These are phyloP conservation scores for Zea luxurians DNA, from an alignment of 176 grass and related monocot genomes.

Conservation along the genomic window DNA sequence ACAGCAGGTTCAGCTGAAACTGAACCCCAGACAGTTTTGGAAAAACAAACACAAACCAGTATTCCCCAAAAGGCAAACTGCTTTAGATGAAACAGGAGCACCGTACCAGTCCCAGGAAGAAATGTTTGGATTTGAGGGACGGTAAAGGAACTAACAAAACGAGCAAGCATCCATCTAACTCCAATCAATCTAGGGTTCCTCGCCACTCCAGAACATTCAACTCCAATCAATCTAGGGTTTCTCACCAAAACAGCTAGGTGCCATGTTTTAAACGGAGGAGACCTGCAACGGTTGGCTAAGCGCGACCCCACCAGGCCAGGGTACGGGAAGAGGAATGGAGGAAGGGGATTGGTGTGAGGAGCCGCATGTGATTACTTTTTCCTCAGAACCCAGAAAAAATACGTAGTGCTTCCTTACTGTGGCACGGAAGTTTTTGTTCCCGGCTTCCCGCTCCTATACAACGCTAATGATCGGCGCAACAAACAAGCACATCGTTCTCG, in stretches of 20 bases:
- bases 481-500: constrained; percentile 51
- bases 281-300: background rate
- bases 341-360: constrained; percentile 1
- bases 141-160: background rate
- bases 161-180: background rate
- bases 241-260: constrained; percentile 11
- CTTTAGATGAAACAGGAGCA: background rate
- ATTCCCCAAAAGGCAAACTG: background rate
- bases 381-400: background rate
- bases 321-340: too few relatives aligned
- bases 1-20: background rate
- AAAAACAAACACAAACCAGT: background rate
- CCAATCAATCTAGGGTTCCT: constrained; percentile 26
- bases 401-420: constrained; percentile 20
- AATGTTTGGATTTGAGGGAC: background rate
- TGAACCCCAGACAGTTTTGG: background rate
- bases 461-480: constrained; percentile 37
- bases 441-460: background rate
- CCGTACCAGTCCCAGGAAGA: too few relatives aligned
- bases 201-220: background rate
- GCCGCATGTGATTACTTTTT: background rate
- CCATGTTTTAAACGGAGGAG: background rate
- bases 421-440: constrained; percentile 22
- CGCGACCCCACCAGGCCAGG: background rate
- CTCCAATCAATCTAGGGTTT: constrained; percentile 9